Base-by-base conservation (phyloP, 2,329 filamentous ascomycete species). In the Decorospora gaudefroyi region DNA sequence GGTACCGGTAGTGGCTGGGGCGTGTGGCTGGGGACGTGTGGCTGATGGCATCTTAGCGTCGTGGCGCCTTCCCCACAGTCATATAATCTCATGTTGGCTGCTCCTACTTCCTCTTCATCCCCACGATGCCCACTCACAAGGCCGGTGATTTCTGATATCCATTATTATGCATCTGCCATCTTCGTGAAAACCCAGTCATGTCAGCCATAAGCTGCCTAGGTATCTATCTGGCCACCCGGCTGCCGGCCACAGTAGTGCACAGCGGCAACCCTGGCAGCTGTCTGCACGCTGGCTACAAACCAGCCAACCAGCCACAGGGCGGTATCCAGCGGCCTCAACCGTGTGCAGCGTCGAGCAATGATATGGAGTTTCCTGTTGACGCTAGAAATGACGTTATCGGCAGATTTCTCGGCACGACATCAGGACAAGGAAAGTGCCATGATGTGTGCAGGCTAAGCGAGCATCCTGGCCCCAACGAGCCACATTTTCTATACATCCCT, bases 351-450 rank as follows among this genome's bases (percentile, higher is more conserved):
- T 50, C 42, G 51, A 55, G 54, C 57, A 59, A 57, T 60, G 26
- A 51, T 36, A 47, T 29, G 21, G 32, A 19, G 23, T 47, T 36
- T 13, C 41, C 45, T 43, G 45, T 37, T 15, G 18, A 38, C 46
- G 46, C 46, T 46, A 49, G 36, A 39, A 26, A 55, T 54, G 45
- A 56, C 55, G 55, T 50, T 50, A 57, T 57, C 52, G 55, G 55
- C 42, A 46, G 32, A 34, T 37, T 17, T 40, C 33, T 46, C 29
- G 40, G 50, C 50, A 42, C 48, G 36, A 39, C 30, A 25, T 38
- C 34, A 39, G 40, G 29, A 42, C 40, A 30, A 49, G 44, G 28
- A 41, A 51, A 38, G 32, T 39, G 41, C 35, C 35, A 19, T 46
- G 46, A 41, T 41, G 38, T 35, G 38, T 32, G 25, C 18, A 29